Percentiles rank a stretch among this genome's conserved stretches.
phyloP scores from a whole-genome alignment of 2,329 filamentous ascomycete species.

The Aspergillus terreus region DNA sequence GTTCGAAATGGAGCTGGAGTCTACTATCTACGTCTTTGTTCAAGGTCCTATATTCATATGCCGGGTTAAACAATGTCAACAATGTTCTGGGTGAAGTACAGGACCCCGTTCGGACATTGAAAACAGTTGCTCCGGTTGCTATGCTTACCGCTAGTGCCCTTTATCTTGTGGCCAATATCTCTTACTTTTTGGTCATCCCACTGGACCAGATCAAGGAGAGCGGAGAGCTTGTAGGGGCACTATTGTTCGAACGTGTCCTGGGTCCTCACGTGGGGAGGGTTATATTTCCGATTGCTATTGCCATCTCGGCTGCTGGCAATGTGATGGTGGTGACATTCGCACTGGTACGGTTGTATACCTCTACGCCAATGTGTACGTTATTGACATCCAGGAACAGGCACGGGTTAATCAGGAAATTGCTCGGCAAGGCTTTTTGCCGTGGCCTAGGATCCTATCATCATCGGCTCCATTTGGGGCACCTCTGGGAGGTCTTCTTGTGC shows the following conservation, averaged over 20 bases:
- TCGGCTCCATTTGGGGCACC: constrained; percentile 66
- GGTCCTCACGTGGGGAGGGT: constrained; percentile 55
- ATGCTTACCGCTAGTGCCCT: constrained; percentile 60
- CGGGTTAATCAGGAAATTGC: constrained; percentile 71
- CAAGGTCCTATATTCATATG: constrained; percentile 66
- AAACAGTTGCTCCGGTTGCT: constrained; percentile 58
- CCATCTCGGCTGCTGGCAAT: constrained; percentile 65
- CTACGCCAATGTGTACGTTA: background rate
- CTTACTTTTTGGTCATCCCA: constrained; percentile 63
- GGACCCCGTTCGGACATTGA: constrained; percentile 63
- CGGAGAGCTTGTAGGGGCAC: constrained; percentile 63
- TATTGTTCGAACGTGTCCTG: constrained; percentile 65
- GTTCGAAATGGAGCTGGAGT: constrained; percentile 66
- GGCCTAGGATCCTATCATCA: constrained; percentile 57
- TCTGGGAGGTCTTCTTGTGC: constrained; percentile 63
- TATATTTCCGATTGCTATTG: constrained; percentile 61
- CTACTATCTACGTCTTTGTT: constrained; percentile 61
- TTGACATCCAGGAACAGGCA: constrained; percentile 44
- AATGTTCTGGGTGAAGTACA: constrained; percentile 70
- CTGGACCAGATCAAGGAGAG: constrained; percentile 64
- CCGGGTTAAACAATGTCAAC: constrained; percentile 63
- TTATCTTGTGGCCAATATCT: constrained; percentile 65
- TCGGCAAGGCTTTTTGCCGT: constrained; percentile 67
- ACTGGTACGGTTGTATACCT: constrained; percentile 47
- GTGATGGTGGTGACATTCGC: constrained; percentile 65